phyloP scores from a whole-genome alignment of 2,329 filamentous ascomycete species.

The Orbilia javanica region DNA sequence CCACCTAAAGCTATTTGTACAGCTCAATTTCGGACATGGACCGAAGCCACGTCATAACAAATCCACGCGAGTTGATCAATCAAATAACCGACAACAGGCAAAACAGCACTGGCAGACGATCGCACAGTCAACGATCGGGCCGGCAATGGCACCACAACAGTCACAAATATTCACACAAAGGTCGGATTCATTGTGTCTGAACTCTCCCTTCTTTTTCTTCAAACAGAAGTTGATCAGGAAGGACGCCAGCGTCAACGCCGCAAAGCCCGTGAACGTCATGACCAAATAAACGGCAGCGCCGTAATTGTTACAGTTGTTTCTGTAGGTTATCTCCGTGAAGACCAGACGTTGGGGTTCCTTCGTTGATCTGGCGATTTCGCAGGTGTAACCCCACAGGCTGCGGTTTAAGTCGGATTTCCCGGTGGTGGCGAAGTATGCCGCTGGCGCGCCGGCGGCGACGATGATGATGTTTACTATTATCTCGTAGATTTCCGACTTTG shows the following conservation, averaged over 20 bases:
- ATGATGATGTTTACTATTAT: constrained; percentile 13
- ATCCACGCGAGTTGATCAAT: background rate
- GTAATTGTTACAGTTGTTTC: constrained; percentile 44
- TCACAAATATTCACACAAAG: constrained; percentile 18
- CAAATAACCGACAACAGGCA: constrained; percentile 20
- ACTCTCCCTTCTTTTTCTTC: constrained; percentile 37
- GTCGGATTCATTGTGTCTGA: constrained; percentile 13
- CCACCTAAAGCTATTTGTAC: too few species aligned
- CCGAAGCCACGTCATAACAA: too few species aligned
- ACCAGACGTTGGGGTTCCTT: background rate
- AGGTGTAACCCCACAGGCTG: constrained; percentile 45
- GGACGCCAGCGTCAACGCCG: constrained; percentile 23
- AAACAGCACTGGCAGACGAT: constrained; percentile 5
- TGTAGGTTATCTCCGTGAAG: constrained; percentile 27
- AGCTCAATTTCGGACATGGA: too few species aligned
- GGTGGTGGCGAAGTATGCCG: constrained; percentile 23
- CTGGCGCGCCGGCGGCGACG: constrained; percentile 12
- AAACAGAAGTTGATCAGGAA: constrained; percentile 47
- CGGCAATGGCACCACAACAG: constrained; percentile 17
- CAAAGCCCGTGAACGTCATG: background rate
- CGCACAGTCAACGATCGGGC: constrained; percentile 14
- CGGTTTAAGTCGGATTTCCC: constrained; percentile 11
- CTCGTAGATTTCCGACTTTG: constrained; percentile 35
- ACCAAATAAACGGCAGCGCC: constrained; percentile 26
- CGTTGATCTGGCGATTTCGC: constrained; percentile 4